Evolutionary conservation across 176 grass and related monocot species (phyloP).

Genomic region (Zea luxurians): DNA sequence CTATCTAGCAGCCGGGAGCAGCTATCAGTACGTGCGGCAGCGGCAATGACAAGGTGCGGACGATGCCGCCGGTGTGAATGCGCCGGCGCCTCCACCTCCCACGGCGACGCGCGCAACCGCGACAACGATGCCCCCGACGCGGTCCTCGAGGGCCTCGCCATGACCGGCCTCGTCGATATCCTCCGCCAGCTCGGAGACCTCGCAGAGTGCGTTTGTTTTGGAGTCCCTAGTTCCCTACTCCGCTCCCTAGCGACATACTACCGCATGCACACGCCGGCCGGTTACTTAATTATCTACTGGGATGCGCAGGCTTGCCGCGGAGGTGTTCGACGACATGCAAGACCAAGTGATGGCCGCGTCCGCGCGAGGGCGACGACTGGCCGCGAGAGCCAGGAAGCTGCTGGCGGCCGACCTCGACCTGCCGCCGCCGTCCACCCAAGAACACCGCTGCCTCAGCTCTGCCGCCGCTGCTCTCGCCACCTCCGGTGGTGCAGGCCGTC

Average conservation of each 20-base stretch:
- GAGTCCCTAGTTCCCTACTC: too few species aligned
- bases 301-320: slow-evolving; percentile 43
- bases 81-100: neutral
- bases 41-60: neutral
- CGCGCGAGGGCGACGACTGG: slow-evolving; percentile 40
- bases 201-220: slow-evolving; percentile 42
- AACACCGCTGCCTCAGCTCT: neutral
- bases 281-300: too few species aligned
- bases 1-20: too few species aligned
- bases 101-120: neutral
- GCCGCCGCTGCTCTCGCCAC: neutral
- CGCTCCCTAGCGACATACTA: neutral
- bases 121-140: neutral
- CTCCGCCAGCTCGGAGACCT: slow-evolving; percentile 77
- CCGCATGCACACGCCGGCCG: too few species aligned
- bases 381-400: slow-evolving; percentile 42
- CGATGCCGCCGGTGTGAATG: neutral
- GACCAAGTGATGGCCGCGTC: slow-evolving; percentile 47
- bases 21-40: too few species aligned
- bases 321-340: slow-evolving; percentile 59
- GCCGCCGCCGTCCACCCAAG: slow-evolving; percentile 9
- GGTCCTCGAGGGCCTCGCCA: slow-evolving; percentile 40
- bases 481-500: slow-evolving; percentile 29
- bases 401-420: slow-evolving; percentile 17
- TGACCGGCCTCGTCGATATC: slow-evolving; percentile 57